These are phyloP conservation scores for Verticillium klebahnii DNA, from an alignment of 2,329 filamentous ascomycete species.

Conservation along the genomic window DNA sequence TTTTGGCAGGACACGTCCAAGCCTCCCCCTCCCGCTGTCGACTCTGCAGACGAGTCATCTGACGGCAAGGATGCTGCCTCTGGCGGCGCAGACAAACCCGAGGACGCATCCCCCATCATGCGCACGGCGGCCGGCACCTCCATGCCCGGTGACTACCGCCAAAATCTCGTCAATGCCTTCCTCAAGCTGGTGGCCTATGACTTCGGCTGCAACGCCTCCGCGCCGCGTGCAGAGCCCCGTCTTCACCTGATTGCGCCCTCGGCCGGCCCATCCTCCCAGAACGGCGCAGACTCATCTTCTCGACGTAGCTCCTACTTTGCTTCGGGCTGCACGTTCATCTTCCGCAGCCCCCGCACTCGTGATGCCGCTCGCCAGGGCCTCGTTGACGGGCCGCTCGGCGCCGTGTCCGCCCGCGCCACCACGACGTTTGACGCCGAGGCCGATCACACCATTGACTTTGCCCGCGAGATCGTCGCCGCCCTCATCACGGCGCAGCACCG, in stretches of 20 bases:
- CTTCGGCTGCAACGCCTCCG: constrained; percentile 57
- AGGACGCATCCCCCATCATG: constrained; percentile 8
- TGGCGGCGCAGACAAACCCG: constrained; percentile 9
- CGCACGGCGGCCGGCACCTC: constrained; percentile 47
- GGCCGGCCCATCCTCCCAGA: constrained; percentile 8
- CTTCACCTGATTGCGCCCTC: constrained; percentile 42
- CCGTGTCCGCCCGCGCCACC: constrained; percentile 52
- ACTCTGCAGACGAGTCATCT: constrained; percentile 5
- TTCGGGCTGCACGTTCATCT: constrained; percentile 55
- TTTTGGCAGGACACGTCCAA: constrained; percentile 60
- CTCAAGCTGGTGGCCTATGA: constrained; percentile 62
- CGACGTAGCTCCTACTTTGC: constrained; percentile 50
- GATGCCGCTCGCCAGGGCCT: constrained; percentile 55
- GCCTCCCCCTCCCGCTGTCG: constrained; percentile 21
- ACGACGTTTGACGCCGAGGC: constrained; percentile 46
- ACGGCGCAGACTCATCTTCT: background rate
- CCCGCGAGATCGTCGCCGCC: constrained; percentile 55
- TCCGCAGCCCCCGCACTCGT: constrained; percentile 55
- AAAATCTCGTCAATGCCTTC: constrained; percentile 53
- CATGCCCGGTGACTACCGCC: constrained; percentile 55
- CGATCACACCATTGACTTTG: constrained; percentile 59
- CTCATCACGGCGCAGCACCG: constrained; percentile 62
- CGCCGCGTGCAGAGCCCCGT: constrained; percentile 54
- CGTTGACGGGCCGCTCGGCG: constrained; percentile 58
- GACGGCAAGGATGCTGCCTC: constrained; percentile 4